Conservation (phyloP, 768 basidiomycete species). For the Mycena olivaceomarginata region DNA sequence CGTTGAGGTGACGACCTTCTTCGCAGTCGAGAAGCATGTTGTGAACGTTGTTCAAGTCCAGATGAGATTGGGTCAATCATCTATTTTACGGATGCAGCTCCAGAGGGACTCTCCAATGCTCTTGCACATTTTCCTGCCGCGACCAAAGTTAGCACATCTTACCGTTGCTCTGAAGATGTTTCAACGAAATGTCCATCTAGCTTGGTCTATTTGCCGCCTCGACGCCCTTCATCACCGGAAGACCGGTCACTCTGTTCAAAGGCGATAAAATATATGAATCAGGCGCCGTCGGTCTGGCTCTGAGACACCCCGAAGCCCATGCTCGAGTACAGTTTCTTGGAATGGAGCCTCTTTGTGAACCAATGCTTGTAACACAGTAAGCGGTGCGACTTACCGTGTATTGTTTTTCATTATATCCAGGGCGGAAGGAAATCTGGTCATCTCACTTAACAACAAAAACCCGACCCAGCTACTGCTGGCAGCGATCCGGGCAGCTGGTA, state of each 20-base stretch:
- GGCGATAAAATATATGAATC: constrained; percentile 72
- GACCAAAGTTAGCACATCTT: constrained; percentile 64
- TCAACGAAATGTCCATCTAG: constrained; percentile 53
- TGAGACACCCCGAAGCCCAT: constrained; percentile 49
- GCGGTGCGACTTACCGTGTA: constrained; percentile 14
- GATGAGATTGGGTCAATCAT: constrained; percentile 61
- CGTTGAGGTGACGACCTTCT: constrained; percentile 57
- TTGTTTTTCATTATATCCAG: constrained; percentile 55
- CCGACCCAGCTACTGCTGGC: constrained; percentile 77
- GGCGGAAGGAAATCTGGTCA: constrained; percentile 84
- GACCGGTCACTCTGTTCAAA: constrained; percentile 81
- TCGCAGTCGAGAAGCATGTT: background rate
- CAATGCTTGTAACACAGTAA: constrained; percentile 75
- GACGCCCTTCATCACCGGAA: constrained; percentile 88
- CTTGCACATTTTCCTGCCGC: constrained; percentile 65
- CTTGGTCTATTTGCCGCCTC: constrained; percentile 83
- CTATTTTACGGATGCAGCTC: constrained; percentile 75
- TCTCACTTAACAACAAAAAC: constrained; percentile 72
- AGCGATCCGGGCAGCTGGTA: constrained; percentile 65
- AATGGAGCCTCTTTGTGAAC: constrained; percentile 64
- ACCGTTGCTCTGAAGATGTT: background rate
- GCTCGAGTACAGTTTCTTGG: constrained; percentile 59
- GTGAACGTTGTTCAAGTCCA: constrained; percentile 46
- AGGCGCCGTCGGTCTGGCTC: constrained; percentile 83
- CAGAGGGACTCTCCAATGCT: constrained; percentile 72